Evolutionary conservation across 2,329 filamentous ascomycete genomes (phyloP), one percentile per base, ranked within the genome.

Genomic region (Curvularia sp.): DNA sequence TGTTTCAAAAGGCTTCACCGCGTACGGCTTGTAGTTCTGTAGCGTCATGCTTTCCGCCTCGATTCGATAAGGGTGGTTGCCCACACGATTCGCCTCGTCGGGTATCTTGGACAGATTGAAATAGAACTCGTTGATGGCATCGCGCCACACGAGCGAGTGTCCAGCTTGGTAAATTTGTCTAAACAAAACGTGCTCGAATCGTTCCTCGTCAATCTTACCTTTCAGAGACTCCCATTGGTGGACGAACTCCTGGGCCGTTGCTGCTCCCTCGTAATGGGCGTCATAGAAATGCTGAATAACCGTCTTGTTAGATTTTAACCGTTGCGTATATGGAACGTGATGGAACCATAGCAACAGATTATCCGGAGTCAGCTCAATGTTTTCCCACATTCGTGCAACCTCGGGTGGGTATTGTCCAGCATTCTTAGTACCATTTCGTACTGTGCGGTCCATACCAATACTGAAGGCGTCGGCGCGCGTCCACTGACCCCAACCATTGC

Each of bases 331-430:
- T 3, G 83, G 83, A 0, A 91, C 87, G 68, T 92, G 89, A 72
- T 91, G 89, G 76, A 91, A 91, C 89, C 89, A 92, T 2, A 91
- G 79, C 2, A 91, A 74, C 1, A 91, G 78, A 21, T 91, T 80
- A 59, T 91, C 89, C 0, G 88, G 88, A 0, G 88, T 91, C 0
- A 84, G 87, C 13, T 83, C 81, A 18, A 86, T 78, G 42, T 83
- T 76, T 64, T 91, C 88, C 69, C 83, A 91, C 66, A 78, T 73
- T 2, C 78, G 71, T 0, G 85, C 84, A 0, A 91, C 73, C 58
- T 88, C 84, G 0, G 81, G 64, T 0, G 88, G 87, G 67, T 91
- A 92, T 66, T 90, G 87, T 0, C 87, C 87, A 0, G 88, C 78
- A 61, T 82, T 87, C 0, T 86, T 85, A 0, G 89, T 91, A 9